A percentile compares a stretch with the other conserved stretches of the same genome.
Conservation (phyloP, 768 basidiomycete genomes). For the Boletus insuetus region DNA sequence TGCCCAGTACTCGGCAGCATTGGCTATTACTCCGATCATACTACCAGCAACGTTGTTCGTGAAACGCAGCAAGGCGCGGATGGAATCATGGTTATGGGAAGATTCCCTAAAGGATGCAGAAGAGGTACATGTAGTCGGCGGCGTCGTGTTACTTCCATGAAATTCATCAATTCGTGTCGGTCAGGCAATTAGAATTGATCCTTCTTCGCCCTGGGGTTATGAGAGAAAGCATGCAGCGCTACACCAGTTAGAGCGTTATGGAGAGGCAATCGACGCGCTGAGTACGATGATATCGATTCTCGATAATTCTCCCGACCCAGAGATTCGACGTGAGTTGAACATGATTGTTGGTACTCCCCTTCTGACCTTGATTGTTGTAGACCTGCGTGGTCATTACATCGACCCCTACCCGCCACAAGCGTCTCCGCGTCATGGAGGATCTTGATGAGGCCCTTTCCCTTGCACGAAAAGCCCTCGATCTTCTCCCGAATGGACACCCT, state of each 20-base stretch:
- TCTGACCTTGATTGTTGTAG: conserved; percentile 4
- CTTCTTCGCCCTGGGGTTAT: conserved; percentile 15
- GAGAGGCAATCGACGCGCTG: conserved; percentile 6
- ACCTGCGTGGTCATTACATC: conserved; percentile 5
- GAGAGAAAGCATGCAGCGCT: conserved; percentile 14
- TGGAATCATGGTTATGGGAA: conserved; percentile 3
- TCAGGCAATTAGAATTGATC: conserved; percentile 9
- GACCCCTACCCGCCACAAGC: neutral
- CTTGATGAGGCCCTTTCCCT: no score
- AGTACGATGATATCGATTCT: conserved; percentile 7
- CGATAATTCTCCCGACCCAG: conserved; percentile 8
- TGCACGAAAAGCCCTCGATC: no score
- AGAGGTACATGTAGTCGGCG: conserved; percentile 2
- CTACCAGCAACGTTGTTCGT: neutral
- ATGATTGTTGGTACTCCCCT: neutral
- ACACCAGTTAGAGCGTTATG: conserved; percentile 9
- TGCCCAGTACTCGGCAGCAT: conserved; percentile 10
- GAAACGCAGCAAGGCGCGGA: conserved; percentile 14
- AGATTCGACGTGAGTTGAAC: conserved; percentile 9
- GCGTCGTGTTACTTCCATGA: neutral
- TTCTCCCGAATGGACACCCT: no score
- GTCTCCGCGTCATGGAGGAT: no score
- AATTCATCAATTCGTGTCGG: neutral
- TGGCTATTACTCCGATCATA: neutral
- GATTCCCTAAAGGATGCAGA: conserved; percentile 16